phyloP scores from a whole-genome alignment of 257 asterid genomes.

The Ilex aquifolium region DNA sequence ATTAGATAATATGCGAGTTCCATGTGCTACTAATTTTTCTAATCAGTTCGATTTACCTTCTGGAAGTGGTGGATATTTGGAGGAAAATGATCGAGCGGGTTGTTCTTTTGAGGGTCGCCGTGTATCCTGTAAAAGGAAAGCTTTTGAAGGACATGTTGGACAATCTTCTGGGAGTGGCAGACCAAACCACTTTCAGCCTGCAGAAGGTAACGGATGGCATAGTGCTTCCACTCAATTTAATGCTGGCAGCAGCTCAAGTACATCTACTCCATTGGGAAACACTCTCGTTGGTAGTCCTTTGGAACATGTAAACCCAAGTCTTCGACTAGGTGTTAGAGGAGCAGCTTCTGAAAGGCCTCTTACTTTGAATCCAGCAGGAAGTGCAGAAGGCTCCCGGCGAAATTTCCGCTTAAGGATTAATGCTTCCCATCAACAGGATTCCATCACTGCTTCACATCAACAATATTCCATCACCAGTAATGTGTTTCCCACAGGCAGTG shows the following conservation, averaged over 20 bases:
- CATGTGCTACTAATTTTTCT: constrained; percentile 35
- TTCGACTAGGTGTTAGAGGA: constrained; percentile 49
- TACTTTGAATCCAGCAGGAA: constrained; percentile 27
- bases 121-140: constrained; percentile 69
- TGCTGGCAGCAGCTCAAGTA: constrained; percentile 19
- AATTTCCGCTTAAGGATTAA: constrained; percentile 59
- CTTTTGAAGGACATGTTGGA: constrained; percentile 50
- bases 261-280: constrained; percentile 30
- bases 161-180: constrained; percentile 73
- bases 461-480: constrained; percentile 31
- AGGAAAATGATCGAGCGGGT: constrained; percentile 42
- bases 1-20: constrained; percentile 32
- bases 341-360: constrained; percentile 33
- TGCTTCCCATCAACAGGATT: constrained; percentile 50
- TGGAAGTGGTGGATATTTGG: constrained; percentile 31
- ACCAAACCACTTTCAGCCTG: constrained; percentile 35
- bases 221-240: constrained; percentile 25
- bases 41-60: constrained; percentile 30
- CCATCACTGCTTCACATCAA: constrained; percentile 32
- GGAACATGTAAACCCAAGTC: constrained; percentile 54
- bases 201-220: constrained; percentile 50
- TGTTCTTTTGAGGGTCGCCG: constrained; percentile 55
- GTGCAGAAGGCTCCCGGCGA: constrained; percentile 44
- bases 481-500: constrained; percentile 26
- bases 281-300: constrained; percentile 21